Base-by-base conservation (phyloP, 345 rosid genomes). In the Boechera retrofracta region DNA sequence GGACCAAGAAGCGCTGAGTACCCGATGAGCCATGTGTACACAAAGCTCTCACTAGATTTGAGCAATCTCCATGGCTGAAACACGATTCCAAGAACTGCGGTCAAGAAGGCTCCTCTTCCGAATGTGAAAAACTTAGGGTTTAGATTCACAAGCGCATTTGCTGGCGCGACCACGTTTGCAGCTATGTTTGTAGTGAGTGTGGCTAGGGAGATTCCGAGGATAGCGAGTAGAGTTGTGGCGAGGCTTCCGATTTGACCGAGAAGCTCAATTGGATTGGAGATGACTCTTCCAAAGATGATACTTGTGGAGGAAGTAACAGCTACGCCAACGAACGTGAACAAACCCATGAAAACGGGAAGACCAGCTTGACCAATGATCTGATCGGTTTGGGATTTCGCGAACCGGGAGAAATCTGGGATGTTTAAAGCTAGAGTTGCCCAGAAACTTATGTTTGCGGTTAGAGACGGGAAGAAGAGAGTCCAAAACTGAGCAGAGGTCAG, bases 341-440 rank as follows among this genome's bases (percentile, higher is more conserved):
- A 75, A 12, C 98, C 97, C 98, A 92, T 92, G 81, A 90, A 92
- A 36, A 94, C 48, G 16, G 97, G 98, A 15, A 94, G 89, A 47
- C 98, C 97, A 1, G 80, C 83, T 24, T 94, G 97, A 55, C 97
- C 97, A 24, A 90, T 65, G 57, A 92, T 80, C 66, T 94, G 98
- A 73, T 92, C 93, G 10, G 75, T 85, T 67, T 92, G 98, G 24
- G 86, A 81, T 73, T 80, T 88, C 8, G 97, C 91, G 48, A 82
- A 92, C 72, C 98, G 71, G 0, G 98, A 92, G 53, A 92, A 94
- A 81, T 94, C 98, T 1, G 97, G 97, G 6, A 94, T 90, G 88
- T 94, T 94, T 24, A 94, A 88, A 12, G 97, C 97, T 18, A 94
- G 72, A 38, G 97, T 89, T 5, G 92, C 93, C 98, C 98, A 94